Base-by-base conservation (phyloP, 768 basidiomycete species). In the Rhodocollybia butyracea region DNA sequence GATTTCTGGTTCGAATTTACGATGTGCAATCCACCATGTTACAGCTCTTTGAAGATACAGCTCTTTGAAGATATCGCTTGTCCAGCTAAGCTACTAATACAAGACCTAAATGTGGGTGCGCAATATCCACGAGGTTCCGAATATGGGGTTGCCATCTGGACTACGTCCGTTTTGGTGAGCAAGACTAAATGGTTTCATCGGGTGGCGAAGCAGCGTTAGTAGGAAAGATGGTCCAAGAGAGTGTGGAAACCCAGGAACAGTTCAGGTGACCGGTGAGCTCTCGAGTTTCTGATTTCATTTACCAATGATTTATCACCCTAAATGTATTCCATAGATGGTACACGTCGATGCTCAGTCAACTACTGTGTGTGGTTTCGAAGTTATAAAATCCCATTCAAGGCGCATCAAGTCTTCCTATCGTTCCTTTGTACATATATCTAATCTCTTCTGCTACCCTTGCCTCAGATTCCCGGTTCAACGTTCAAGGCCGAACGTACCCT, bases 1-100 rank as follows among this genome's bases (percentile, higher is more conserved):
- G 7, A 27, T 43, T 36, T 17, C 11, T 32, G 81, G 3, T 83
- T 85, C 62, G 82, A 88, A 55, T 93, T 96, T 60, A 84, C 86
- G 0, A 92, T 98, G 85, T 98, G 95, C 71, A 99, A 98, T 67
- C 96, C 96, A 0, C 96, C 96, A 0, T 99, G 98, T 69, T 98
- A 97, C 64, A 66, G 75, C n/a, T n/a, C n/a, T n/a, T n/a, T n/a
- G n/a, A n/a, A n/a, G n/a, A n/a, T n/a, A n/a, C n/a, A n/a, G n/a
- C 89, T 84, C 55, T 63, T 67, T 1, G 82, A 85, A 29, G 96
- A 98, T 56, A 78, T 94, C 7, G 59, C 63, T 0, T 64, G 68
- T 2, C 84, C 84, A 2, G 81, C 84, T 0, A 77, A 78, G 19
- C 70, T 72, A 5, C 98, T 98, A 62, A 81, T 82, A 45, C 67